phyloP scores from a whole-genome alignment of 2,329 filamentous ascomycete genomes.

The Pseudocercospora pini-densiflorae region DNA sequence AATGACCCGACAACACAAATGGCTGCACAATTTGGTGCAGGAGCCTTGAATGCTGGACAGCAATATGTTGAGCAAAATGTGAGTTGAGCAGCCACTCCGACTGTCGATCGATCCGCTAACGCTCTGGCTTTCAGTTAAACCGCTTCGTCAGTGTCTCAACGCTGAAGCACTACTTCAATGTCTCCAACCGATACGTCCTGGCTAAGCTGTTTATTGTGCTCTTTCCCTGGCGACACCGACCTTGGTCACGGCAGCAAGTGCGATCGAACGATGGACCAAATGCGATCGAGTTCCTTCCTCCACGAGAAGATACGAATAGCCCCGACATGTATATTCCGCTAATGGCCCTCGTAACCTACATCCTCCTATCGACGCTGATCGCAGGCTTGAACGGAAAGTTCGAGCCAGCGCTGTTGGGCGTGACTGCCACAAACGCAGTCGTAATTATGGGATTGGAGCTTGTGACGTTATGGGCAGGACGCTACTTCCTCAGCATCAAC shows the following conservation, averaged over 20 bases:
- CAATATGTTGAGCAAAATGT: constrained; percentile 94
- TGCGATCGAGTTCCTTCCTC: constrained; percentile 77
- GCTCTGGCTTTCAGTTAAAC: constrained; percentile 60
- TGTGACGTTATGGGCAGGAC: constrained; percentile 85
- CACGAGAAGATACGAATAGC: constrained; percentile 86
- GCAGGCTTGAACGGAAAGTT: constrained; percentile 90
- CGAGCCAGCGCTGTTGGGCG: constrained; percentile 89
- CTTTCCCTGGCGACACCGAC: constrained; percentile 96
- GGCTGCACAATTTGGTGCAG: constrained; percentile 91
- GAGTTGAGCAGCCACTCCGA: neutral
- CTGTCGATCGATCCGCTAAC: neutral
- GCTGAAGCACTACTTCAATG: constrained; percentile 99
- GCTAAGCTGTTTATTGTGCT: constrained; percentile 92
- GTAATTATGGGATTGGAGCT: constrained; percentile 87
- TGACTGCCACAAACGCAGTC: constrained; percentile 83
- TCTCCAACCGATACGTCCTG: constrained; percentile 95
- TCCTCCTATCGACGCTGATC: constrained; percentile 87
- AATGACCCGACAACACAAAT: constrained; percentile 95
- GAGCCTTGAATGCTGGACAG: constrained; percentile 86
- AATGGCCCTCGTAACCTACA: constrained; percentile 98
- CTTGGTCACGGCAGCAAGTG: constrained; percentile 90
- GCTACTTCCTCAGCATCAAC: constrained; percentile 90
- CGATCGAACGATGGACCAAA: constrained; percentile 55
- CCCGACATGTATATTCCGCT: constrained; percentile 99
- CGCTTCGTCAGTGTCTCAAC: constrained; percentile 90